Base-by-base conservation (phyloP, 1,284 basidiomycete species). In the Irpex rosettiformis region DNA sequence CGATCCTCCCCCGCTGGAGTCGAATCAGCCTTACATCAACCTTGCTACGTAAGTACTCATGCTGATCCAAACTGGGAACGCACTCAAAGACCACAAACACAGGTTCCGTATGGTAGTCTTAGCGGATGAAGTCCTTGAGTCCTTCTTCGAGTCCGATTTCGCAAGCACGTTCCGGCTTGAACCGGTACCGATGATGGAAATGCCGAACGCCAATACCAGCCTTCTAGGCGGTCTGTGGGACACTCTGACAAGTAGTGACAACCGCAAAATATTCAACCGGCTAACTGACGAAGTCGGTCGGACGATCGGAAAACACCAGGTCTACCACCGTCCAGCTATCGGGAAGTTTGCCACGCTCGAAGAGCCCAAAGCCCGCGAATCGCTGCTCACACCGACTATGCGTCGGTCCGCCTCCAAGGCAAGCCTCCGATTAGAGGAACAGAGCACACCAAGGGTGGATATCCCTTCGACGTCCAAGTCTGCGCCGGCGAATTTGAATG, bases 81-180 rank as follows among this genome's bases (percentile, higher is more conserved):
- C n/a, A 30, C 22, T 28, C n/a, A 49, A 21, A 10, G 27, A 8
- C 21, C 21, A 4, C 11, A 2, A 3, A 16, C 10, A n/a, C 49
- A 96, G 94, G 11, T 98, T 98, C 84, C 88, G 96, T 11, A 98
- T 98, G 95, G 95, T 97, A 47, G 91, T 98, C 3, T 80, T 98
- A 6, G 94, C 95, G 1, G 96, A 98, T 65, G 94, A 97, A 70
- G 81, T 98, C 21, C 81, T 98, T 10, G 96, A 98, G 70, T 89
- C 90, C 1, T 98, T 98, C 80, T 98, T 97, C 69, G 93, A 94
- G 66, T 83, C 88, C 1, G 96, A 97, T 70, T 79, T 98, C 60
- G 86, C 91, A 0, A 84, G 82, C 0, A 94, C 93, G 1, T 98
- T 97, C 85, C 82, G 85, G 64, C 80, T 98, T 22, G 88, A 93